Evolutionary conservation across 495 filamentous ascomycete genomes (phyloP), one percentile per base, ranked within the genome.

Genomic region (Aspergillus ostianus): DNA sequence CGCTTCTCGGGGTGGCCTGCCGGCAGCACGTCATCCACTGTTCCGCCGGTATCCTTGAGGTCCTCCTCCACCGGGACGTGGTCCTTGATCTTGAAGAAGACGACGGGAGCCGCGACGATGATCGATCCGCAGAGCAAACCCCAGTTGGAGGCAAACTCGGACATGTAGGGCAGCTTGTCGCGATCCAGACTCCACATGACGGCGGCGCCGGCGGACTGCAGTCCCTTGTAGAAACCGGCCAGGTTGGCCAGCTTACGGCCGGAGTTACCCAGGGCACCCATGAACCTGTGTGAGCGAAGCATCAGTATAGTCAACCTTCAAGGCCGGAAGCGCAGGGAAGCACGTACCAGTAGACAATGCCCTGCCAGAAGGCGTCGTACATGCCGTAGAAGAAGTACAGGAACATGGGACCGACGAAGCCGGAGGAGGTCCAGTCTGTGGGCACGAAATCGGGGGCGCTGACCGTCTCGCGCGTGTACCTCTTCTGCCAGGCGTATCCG

Each of bases 141-240:
- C 82, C 87, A 91, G 77, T 85, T 79, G 19, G 76, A 77, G 18
- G 70, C 75, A 57, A 77, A 72, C 13, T 76, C 72, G 50, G 64
- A 72, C 70, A 85, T 82, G 72, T 82, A 95, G 6, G 86, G 76
- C 17, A 77, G 75, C 48, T 82, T 76, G 20, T 82, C 53, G 13
- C 79, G 80, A 59, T 96, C 92, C 50, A 91, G 66, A n/a, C 85
- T 80, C 87, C 86, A 96, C 65, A 88, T 89, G 49, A 96, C 83
- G 20, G 90, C 91, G 2, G 87, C 82, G 53, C 91, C 92, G 18
- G 90, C 90, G 20, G 90, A 92, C 71, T 96, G 92, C 60, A 97
- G 85, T 48, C 90, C 91, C 68, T 96, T 96, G 84, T 96, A 96
- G 80, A 92, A 96, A 50, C 92, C 92, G 17, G 90, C 85, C 65